Percentiles rank a stretch among this genome's conserved stretches.
phyloP scores from a whole-genome alignment of 2,329 filamentous ascomycete genomes.

The Ceratocystis ficicola region DNA sequence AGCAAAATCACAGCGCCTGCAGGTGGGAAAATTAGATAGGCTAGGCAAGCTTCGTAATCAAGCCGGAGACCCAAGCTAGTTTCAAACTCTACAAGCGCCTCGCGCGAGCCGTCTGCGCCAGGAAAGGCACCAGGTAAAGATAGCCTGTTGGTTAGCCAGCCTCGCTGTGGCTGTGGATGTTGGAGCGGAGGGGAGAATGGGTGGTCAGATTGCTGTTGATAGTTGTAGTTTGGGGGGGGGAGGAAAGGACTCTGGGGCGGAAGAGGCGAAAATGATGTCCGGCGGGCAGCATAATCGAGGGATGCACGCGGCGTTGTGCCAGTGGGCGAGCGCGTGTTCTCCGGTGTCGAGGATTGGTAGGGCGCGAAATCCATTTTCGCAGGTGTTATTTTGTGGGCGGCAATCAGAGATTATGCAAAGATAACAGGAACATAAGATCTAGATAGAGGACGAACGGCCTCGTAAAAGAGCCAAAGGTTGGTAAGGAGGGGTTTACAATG shows the following conservation, averaged over 20 bases:
- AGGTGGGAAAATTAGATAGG: conserved; percentile 76
- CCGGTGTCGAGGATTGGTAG: conserved; percentile 85
- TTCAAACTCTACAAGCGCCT: conserved; percentile 69
- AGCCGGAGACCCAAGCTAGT: conserved; percentile 77
- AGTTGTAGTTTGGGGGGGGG: background rate
- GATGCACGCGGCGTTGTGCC: conserved; percentile 44
- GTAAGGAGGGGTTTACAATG: background rate
- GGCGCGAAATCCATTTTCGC: conserved; percentile 79
- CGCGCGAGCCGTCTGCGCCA: conserved; percentile 33
- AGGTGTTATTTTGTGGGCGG: background rate
- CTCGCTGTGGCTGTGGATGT: conserved; percentile 33
- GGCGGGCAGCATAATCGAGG: conserved; percentile 40
- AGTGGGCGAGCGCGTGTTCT: conserved; percentile 65
- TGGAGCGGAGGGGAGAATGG: conserved; percentile 30
- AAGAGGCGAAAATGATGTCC: conserved; percentile 41
- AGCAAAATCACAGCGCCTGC: conserved; percentile 74
- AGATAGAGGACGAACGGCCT: background rate
- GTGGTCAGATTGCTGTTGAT: conserved; percentile 27
- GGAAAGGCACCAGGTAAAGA: conserved; percentile 32
- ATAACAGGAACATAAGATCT: background rate
- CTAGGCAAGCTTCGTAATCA: conserved; percentile 81
- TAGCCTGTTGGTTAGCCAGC: conserved; percentile 23
- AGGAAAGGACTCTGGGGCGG: conserved; percentile 24
- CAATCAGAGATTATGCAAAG: background rate
- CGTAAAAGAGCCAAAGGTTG: background rate